A percentile compares a stretch with the other conserved stretches of the same genome.
These are phyloP conservation scores for Chaetomidium leptoderma DNA, from an alignment of 495 filamentous ascomycete genomes.

Conservation along the genomic window DNA sequence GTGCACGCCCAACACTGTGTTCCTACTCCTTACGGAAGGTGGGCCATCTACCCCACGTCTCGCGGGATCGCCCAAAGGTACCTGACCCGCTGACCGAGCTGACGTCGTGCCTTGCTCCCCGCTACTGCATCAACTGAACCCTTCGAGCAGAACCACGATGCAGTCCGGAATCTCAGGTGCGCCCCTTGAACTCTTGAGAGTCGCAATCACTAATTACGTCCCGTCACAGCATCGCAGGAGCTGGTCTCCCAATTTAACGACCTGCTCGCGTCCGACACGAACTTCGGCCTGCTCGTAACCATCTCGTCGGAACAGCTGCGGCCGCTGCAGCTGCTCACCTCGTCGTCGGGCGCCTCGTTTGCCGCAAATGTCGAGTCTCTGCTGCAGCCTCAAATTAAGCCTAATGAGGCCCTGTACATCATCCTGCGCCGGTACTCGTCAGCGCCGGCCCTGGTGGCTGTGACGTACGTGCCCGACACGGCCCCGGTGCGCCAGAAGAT, in stretches of 20 bases:
- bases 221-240: constrained; percentile 67
- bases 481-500: constrained; percentile 94
- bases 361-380: constrained; percentile 52
- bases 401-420: constrained; percentile 75
- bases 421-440: constrained; percentile 66
- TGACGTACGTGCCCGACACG: constrained; percentile 87
- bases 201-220: not conserved
- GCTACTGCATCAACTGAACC: not conserved
- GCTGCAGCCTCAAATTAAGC: constrained; percentile 60
- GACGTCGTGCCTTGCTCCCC: constrained; percentile 3
- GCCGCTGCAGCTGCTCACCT: constrained; percentile 57
- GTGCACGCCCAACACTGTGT: too few species aligned
- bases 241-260: constrained; percentile 76
- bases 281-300: constrained; percentile 76
- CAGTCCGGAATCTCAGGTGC: constrained; percentile 85
- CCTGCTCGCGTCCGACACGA: constrained; percentile 58
- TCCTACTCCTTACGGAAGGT: too few species aligned
- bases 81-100: too few species aligned
- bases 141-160: constrained; percentile 46
- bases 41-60: too few species aligned
- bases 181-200: not conserved
- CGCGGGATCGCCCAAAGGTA: not conserved
- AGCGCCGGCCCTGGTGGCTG: constrained; percentile 58
- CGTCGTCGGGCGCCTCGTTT: constrained; percentile 54
- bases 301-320: constrained; percentile 72